These are phyloP conservation scores for Tympanopsis confertula DNA, from an alignment of 2,329 filamentous ascomycete species.

Conservation along the genomic window DNA sequence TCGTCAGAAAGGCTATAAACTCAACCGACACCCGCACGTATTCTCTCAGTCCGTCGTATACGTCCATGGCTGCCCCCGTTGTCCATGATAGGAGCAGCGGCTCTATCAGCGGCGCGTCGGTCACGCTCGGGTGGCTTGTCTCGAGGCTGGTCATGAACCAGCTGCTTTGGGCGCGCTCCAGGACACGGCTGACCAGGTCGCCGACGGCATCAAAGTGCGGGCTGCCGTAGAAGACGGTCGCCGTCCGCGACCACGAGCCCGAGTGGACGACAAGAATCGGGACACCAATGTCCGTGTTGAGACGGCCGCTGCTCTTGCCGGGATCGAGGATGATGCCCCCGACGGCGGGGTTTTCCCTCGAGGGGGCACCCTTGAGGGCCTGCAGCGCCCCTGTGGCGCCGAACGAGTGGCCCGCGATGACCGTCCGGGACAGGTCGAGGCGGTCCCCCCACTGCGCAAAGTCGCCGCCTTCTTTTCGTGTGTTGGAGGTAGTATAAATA, in stretches of 20 bases:
- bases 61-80: constrained; percentile 47
- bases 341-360: constrained; percentile 29
- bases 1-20: constrained; percentile 37
- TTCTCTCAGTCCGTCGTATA: constrained; percentile 40
- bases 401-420: constrained; percentile 53
- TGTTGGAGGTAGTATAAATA: too few relatives aligned
- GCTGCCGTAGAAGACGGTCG: constrained; percentile 46
- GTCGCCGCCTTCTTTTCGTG: constrained; percentile 30
- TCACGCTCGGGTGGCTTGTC: constrained; percentile 51
- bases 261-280: constrained; percentile 53
- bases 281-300: constrained; percentile 46
- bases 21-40: constrained; percentile 47
- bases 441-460: constrained; percentile 37
- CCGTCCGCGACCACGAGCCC: constrained; percentile 48
- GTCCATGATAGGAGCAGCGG: constrained; percentile 48
- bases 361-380: constrained; percentile 37
- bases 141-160: constrained; percentile 44
- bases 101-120: constrained; percentile 54
- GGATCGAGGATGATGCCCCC: constrained; percentile 54
- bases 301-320: constrained; percentile 48
- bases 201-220: constrained; percentile 54
- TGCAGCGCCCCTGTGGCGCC: constrained; percentile 54
- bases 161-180: constrained; percentile 26
- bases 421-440: constrained; percentile 40
- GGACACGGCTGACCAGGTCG: constrained; percentile 35